Percentiles rank a stretch among this genome's conserved stretches.
These are phyloP conservation scores for Helicocarpus griseus DNA, from an alignment of 2,329 filamentous ascomycete genomes.

Conservation along the genomic window DNA sequence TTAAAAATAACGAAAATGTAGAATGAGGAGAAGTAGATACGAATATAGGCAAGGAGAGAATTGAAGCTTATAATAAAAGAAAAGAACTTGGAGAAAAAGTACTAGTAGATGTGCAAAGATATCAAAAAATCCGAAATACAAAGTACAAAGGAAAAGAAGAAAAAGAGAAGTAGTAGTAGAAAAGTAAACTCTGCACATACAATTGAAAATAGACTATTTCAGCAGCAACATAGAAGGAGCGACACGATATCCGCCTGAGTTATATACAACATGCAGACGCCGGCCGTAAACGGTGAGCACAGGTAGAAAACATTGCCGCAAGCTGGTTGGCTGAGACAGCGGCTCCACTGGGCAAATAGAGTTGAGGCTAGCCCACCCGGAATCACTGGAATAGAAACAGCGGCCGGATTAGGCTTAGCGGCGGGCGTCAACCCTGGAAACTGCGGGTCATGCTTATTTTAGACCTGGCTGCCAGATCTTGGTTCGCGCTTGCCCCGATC, in stretches of 20 bases:
- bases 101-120: no score
- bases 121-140: background rate
- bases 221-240: background rate
- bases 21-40: background rate
- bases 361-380: background rate
- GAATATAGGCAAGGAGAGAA: background rate
- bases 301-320: no score
- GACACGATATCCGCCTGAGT: background rate
- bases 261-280: background rate
- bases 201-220: background rate
- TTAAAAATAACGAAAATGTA: background rate
- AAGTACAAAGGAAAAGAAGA: background rate
- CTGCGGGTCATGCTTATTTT: background rate
- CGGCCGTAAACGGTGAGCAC: background rate
- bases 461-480: background rate
- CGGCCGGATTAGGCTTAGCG: background rate
- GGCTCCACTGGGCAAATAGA: background rate
- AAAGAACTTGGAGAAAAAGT: no score
- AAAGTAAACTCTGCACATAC: background rate
- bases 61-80: no score
- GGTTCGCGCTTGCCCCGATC: background rate
- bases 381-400: background rate
- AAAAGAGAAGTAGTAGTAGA: background rate
- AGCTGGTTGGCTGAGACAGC: background rate
- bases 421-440: background rate